Evolutionary conservation across 768 basidiomycete genomes (phyloP).

Genomic region (Lentinula sp.): DNA sequence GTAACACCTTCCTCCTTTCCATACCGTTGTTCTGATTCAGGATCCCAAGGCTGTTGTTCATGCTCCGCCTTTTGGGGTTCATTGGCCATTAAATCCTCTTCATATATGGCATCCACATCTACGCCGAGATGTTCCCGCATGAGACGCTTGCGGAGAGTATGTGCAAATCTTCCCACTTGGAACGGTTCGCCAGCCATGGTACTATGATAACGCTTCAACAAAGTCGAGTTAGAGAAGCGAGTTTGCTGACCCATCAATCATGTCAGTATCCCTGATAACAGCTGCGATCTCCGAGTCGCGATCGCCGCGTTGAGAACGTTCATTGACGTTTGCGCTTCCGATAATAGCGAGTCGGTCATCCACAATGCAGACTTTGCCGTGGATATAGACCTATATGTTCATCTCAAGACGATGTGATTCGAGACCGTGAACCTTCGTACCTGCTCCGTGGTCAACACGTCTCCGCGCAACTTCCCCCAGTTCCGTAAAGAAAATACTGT

Average conservation of each 20-base stretch:
- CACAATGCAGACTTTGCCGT: conserved; percentile 84
- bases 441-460: conserved; percentile 83
- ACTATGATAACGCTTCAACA: conserved; percentile 29
- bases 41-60: conserved; percentile 65
- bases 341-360: conserved; percentile 94
- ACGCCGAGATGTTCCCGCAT: conserved; percentile 97
- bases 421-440: conserved; percentile 26
- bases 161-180: conserved; percentile 95
- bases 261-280: conserved; percentile 92
- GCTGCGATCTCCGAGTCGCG: conserved; percentile 94
- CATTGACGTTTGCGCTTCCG: conserved; percentile 97
- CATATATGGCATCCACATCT: conserved; percentile 84
- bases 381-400: conserved; percentile 72
- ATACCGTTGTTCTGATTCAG: conserved; percentile 58
- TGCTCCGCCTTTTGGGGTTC: conserved; percentile 44
- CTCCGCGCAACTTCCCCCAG: conserved; percentile 88
- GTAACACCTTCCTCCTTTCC: conserved; percentile 37
- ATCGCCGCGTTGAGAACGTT: conserved; percentile 92
- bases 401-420: not conserved
- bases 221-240: not conserved
- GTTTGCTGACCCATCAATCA: conserved; percentile 76
- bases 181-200: conserved; percentile 93
- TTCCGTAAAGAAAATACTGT: conserved; percentile 85
- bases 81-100: conserved; percentile 60
- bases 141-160: conserved; percentile 84